phyloP scores from a whole-genome alignment of 2,329 filamentous ascomycete species.

The Aspergillus latus region DNA sequence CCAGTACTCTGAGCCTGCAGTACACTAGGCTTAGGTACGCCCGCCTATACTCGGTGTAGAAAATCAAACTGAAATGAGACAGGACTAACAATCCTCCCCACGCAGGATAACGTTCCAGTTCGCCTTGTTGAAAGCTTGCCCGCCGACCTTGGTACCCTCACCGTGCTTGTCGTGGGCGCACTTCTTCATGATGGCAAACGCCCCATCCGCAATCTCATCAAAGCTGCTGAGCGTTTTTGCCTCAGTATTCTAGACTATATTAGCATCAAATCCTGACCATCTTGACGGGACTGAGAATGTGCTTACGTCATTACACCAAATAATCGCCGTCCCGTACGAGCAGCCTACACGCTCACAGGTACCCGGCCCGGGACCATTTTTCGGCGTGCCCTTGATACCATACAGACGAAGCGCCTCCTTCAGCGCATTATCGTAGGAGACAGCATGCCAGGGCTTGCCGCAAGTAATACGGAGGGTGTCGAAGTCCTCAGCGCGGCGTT shows the following conservation, averaged over 20 bases:
- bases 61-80: not conserved
- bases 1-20: no score
- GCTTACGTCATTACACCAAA: slow-evolving; percentile 11
- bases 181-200: not conserved
- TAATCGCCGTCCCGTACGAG: not conserved
- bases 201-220: slow-evolving; percentile 2
- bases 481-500: not conserved
- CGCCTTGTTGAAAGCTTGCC: not conserved
- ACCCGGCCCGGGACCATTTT: not conserved
- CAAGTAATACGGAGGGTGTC: not conserved
- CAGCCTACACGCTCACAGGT: slow-evolving; percentile 1
- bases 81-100: not conserved
- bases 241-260: not conserved
- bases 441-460: not conserved
- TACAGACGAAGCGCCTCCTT: not conserved
- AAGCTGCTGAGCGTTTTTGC: not conserved
- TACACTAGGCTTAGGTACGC: no score
- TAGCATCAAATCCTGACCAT: not conserved
- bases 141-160: not conserved
- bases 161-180: not conserved
- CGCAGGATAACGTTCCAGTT: slow-evolving; percentile 2
- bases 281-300: not conserved
- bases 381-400: not conserved
- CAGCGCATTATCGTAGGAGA: no score
- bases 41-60: not conserved